phyloP scores from a whole-genome alignment of 345 rosid genomes.

The Toxicodendron radicans region DNA sequence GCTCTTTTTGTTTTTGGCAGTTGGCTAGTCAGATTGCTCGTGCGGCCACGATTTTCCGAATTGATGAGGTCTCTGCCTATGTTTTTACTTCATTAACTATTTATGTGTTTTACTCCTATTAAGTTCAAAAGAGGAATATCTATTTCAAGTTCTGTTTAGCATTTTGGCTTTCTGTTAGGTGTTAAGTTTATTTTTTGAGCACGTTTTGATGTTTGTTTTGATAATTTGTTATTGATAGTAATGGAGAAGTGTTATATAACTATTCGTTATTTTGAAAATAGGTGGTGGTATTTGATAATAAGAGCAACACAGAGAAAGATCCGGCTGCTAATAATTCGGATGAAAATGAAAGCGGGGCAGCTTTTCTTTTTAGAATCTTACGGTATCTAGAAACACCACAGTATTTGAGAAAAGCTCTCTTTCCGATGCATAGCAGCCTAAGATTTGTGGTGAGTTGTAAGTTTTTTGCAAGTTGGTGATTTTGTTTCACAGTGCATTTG shows the following conservation, averaged over 20 bases:
- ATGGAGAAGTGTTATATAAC: not conserved
- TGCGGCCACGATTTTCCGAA: slow-evolving; percentile 82
- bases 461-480: not conserved
- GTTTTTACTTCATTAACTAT: not conserved
- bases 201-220: not conserved
- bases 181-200: not conserved
- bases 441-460: slow-evolving; percentile 70
- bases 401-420: slow-evolving; percentile 79
- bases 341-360: slow-evolving; percentile 69
- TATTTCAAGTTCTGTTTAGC: not conserved
- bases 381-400: slow-evolving; percentile 91
- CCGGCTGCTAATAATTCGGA: slow-evolving; percentile 29
- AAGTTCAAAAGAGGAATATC: not conserved
- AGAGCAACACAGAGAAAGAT: slow-evolving; percentile 37
- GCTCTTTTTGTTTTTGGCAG: slow-evolving; percentile 34
- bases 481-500: not conserved
- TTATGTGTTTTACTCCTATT: not conserved
- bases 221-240: not conserved
- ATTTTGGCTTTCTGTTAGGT: not conserved
- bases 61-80: slow-evolving; percentile 66
- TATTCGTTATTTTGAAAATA: slow-evolving; percentile 20
- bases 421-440: slow-evolving; percentile 74
- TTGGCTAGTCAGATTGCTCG: slow-evolving; percentile 94
- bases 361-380: slow-evolving; percentile 79
- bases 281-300: slow-evolving; percentile 88